Base-by-base conservation (phyloP, 805 yeast species). In the Monosporozyma siamensis region DNA sequence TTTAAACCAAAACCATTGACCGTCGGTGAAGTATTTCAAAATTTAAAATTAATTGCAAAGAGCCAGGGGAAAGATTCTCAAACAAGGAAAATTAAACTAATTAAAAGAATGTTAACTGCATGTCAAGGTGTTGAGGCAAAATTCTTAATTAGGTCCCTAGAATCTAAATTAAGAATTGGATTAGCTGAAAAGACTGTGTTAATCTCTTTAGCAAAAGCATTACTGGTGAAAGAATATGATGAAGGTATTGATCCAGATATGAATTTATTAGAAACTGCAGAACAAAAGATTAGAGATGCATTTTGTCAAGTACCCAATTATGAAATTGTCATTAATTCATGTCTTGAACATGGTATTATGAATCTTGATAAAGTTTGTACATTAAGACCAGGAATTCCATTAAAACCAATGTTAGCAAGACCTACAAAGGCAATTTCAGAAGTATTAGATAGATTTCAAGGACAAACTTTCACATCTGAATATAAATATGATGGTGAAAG, bases 401-500 rank as follows among this genome's bases (percentile, higher is more conserved):
- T 92, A 52, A 90, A 89, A 58, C 98, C 98, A 1, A 92, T 92
- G 98, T 75, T 92, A 55, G 98, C 98, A 6, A 92, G 90, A 58
- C 98, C 98, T 2, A 90, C 97, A 0, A 90, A 92, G 57, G 76
- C 96, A 2, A 80, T 92, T 27, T 75, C 83, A n/a, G 98, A 92
- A 58, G 85, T 92, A 1, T 70, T 92, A 47, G 95, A 92, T 59
- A 70, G 95, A 44, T 89, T 92, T 59, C 83, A 82, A 49, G 87
- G 80, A 37, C 82, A 80, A 51, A 76, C 76, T 44, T 92, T 92
- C 57, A 89, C 97, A 0, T 90, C 97, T 61, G 98, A 92, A 60
- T 92, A 89, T 65, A 92, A 92, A 57, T 92, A 92, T 56, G 98
- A 92, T 60, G 98, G 98, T 36, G 98, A 92, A 65, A 75, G 98